phyloP scores from a whole-genome alignment of 257 asterid genomes.

The Fraxinus quadrangulata region DNA sequence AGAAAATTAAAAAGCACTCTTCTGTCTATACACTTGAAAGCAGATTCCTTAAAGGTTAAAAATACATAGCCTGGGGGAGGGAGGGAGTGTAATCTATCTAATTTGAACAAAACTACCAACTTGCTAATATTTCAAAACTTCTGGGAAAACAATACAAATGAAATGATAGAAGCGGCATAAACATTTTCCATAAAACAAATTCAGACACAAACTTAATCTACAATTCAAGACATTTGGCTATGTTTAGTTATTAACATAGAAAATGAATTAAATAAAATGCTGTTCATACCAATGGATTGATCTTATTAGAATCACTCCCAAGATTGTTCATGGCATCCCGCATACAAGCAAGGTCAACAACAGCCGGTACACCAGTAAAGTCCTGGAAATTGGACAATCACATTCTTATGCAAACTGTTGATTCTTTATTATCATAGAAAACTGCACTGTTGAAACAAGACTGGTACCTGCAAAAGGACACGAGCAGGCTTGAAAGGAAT shows the following conservation, averaged over 20 bases:
- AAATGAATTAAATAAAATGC: slow-evolving; percentile 8
- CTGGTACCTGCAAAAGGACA: slow-evolving; percentile 81
- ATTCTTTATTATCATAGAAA: neutral
- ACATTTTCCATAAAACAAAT: neutral
- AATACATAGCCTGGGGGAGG: neutral
- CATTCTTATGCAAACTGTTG: slow-evolving; percentile 25
- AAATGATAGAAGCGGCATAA: neutral
- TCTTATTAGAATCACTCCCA: slow-evolving; percentile 92
- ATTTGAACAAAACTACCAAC: neutral
- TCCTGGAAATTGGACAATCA: slow-evolving; percentile 53
- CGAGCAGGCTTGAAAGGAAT: slow-evolving; percentile 99
- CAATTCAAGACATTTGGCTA: neutral
- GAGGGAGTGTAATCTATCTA: neutral
- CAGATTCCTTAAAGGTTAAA: neutral
- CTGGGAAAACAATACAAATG: neutral
- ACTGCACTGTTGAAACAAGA: slow-evolving; percentile 16
- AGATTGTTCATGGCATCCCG: slow-evolving; percentile 97
- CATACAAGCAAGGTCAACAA: slow-evolving; percentile 96
- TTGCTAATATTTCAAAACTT: neutral
- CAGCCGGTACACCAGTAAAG: slow-evolving; percentile 96
- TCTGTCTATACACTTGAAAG: neutral
- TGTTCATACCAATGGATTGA: slow-evolving; percentile 83
- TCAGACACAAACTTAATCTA: neutral
- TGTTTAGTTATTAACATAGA: slow-evolving; percentile 17
- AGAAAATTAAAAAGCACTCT: neutral